phyloP scores from a whole-genome alignment of 2,329 filamentous ascomycete genomes.

The Verticillium nubilum region DNA sequence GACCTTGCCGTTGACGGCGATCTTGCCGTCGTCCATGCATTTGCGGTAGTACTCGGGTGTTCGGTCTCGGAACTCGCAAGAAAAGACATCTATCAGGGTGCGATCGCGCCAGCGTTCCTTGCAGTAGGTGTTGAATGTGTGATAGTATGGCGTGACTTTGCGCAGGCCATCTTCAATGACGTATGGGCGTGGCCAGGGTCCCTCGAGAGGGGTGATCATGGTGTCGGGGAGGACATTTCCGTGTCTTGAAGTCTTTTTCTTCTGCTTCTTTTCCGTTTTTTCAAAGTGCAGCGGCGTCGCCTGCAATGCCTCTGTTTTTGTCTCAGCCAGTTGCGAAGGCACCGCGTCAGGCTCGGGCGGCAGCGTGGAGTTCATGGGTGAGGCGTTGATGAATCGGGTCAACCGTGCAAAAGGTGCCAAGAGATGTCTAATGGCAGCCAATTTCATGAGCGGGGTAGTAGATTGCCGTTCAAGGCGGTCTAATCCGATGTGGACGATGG shows the following conservation, averaged over 20 bases:
- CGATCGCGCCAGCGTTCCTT: conserved; percentile 90
- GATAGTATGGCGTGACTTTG: conserved; percentile 81
- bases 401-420: conserved; percentile 7
- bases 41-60: conserved; percentile 80
- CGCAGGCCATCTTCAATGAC: conserved; percentile 78
- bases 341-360: neutral
- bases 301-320: neutral
- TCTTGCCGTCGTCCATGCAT: conserved; percentile 74
- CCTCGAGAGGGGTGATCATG: conserved; percentile 26
- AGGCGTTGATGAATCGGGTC: neutral
- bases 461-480: neutral
- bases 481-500: too few species aligned
- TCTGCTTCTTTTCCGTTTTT: neutral
- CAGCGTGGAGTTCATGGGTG: conserved; percentile 5
- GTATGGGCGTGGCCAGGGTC: conserved; percentile 61
- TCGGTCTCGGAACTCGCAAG: conserved; percentile 86
- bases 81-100: conserved; percentile 79
- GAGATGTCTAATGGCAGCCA: conserved; percentile 6
- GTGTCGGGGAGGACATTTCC: conserved; percentile 7
- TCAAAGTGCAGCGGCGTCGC: neutral
- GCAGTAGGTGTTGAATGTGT: conserved; percentile 90
- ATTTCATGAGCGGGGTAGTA: neutral
- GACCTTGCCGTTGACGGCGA: conserved; percentile 72
- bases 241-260: neutral
- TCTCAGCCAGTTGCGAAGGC: neutral